Conservation (phyloP, 2,329 filamentous ascomycete species). For the Volutella citrinella region DNA sequence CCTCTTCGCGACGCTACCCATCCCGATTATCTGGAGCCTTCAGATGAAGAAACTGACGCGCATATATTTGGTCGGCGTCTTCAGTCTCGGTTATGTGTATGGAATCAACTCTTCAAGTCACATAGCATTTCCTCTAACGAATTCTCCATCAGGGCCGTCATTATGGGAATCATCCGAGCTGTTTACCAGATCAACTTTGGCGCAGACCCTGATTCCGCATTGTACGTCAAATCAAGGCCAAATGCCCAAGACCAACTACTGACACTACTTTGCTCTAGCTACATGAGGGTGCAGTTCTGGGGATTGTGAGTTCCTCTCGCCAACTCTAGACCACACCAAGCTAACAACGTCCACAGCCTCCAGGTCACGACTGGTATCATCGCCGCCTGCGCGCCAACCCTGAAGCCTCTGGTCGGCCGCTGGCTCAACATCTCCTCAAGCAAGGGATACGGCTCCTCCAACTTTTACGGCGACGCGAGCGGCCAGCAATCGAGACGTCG, state of each 20-base stretch:
- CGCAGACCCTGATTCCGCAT: not conserved
- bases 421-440: slow-evolving; percentile 2
- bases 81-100: slow-evolving; percentile 1
- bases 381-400: slow-evolving; percentile 34
- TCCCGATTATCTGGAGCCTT: slow-evolving; percentile 1
- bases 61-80: not conserved
- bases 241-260: not conserved
- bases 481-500: not conserved
- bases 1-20: not conserved
- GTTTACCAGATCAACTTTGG: not conserved
- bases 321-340: not conserved
- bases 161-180: not conserved
- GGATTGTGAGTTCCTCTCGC: not conserved
- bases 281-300: not conserved
- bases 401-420: slow-evolving; percentile 31
- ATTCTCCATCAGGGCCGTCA: not conserved
- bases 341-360: not conserved
- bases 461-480: not conserved
- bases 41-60: not conserved
- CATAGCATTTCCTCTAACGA: not conserved
- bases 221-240: not conserved
- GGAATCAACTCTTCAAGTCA: not conserved
- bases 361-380: slow-evolving; percentile 37
- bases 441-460: not conserved
- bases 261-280: not conserved